These are phyloP conservation scores for Eucalyptus erythrocorys DNA, from an alignment of 345 rosid genomes.

Conservation along the genomic window DNA sequence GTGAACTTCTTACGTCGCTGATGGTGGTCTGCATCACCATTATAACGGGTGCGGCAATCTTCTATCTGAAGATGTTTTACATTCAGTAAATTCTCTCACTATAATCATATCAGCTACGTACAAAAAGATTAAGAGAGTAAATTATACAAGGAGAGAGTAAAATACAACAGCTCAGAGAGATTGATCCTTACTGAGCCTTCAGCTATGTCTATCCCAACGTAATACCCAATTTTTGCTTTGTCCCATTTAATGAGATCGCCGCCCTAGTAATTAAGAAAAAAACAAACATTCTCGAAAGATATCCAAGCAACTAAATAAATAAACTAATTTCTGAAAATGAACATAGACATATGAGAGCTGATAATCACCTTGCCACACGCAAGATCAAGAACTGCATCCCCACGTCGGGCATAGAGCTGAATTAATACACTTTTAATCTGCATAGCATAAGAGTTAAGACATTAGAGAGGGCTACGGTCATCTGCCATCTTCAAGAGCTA, in stretches of 20 bases:
- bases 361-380: constrained; percentile 84
- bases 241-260: constrained; percentile 99
- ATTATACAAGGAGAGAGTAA: neutral
- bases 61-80: constrained; percentile 49
- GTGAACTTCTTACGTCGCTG: constrained; percentile 85
- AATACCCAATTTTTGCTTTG: constrained; percentile 83
- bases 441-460: neutral
- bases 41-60: constrained; percentile 93
- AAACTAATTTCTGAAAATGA: neutral
- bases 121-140: neutral
- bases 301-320: neutral
- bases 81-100: neutral
- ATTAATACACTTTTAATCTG: constrained; percentile 97
- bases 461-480: neutral
- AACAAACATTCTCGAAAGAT: neutral
- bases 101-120: neutral
- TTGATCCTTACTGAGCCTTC: constrained; percentile 78
- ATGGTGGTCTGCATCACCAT: constrained; percentile 95
- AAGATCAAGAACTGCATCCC: constrained; percentile 93
- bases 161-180: neutral
- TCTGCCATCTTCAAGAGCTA: neutral
- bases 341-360: neutral
- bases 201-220: constrained; percentile 94
- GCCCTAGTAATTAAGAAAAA: constrained; percentile 33
- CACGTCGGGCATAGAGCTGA: constrained; percentile 78